These are phyloP conservation scores for Coemansia reversa DNA, from an alignment of 192 early-diverging fungal genomes.

Conservation along the genomic window DNA sequence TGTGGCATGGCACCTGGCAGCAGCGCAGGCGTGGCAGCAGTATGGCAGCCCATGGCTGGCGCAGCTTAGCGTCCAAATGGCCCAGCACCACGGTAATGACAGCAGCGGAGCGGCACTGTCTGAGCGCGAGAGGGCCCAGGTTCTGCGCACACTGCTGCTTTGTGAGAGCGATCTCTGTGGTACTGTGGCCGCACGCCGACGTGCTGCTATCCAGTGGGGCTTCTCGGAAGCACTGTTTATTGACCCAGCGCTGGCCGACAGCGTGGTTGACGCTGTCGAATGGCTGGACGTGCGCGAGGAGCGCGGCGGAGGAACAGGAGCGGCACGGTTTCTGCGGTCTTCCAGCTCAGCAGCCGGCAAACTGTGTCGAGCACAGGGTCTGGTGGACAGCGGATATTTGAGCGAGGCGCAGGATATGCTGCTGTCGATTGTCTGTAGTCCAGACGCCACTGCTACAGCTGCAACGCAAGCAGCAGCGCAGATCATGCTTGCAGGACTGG, in stretches of 20 bases:
- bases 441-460: not conserved
- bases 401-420: conserved; percentile 17
- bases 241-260: conserved; percentile 7
- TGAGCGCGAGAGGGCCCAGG: conserved; percentile 19
- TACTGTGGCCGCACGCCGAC: not conserved
- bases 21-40: conserved; percentile 26
- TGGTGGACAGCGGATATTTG: conserved; percentile 11
- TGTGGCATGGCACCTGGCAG: conserved; percentile 13
- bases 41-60: conserved; percentile 17
- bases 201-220: not conserved
- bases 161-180: conserved; percentile 14
- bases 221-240: not conserved
- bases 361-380: conserved; percentile 10
- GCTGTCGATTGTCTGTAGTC: conserved; percentile 5
- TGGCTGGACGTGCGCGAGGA: conserved; percentile 9
- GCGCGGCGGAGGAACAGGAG: not conserved
- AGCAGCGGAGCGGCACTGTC: not conserved
- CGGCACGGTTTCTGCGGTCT: too few species aligned
- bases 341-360: not conserved
- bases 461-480: not conserved
- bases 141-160: conserved; percentile 1
- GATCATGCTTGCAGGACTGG: not conserved
- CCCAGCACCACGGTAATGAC: not conserved
- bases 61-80: conserved; percentile 14
- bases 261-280: conserved; percentile 1